A percentile compares a stretch with the other conserved stretches of the same genome.
Conservation (phyloP, 257 asterid genomes). For the Solanum peruvianum region DNA sequence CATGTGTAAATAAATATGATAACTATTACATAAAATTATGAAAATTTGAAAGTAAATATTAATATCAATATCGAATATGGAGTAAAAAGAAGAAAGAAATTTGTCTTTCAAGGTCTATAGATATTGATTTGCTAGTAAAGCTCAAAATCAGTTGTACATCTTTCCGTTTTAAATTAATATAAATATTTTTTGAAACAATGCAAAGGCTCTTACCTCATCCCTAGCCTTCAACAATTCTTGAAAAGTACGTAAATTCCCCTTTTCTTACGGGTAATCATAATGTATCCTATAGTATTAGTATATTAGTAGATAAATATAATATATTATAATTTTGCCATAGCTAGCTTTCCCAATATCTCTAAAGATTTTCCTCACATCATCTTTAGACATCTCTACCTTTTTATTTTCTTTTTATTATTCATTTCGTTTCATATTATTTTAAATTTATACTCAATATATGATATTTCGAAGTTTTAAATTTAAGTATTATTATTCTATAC, state of each 20-base stretch:
- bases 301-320: neutral
- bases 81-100: neutral
- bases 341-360: constrained; percentile 38
- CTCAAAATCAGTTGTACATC: constrained; percentile 12
- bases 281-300: constrained; percentile 4
- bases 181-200: constrained; percentile 5
- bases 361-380: constrained; percentile 38
- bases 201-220: constrained; percentile 42
- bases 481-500: no score
- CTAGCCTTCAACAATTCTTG: neutral
- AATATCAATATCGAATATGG: neutral
- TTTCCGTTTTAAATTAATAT: neutral
- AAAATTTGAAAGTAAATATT: neutral
- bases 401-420: neutral
- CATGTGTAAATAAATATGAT: no score
- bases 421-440: no score
- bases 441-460: no score
- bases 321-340: neutral
- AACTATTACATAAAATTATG: no score
- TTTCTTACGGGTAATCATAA: constrained; percentile 45
- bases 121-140: constrained; percentile 36
- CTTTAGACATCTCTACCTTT: constrained; percentile 4
- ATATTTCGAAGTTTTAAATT: fast-evolving
- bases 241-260: neutral
- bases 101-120: constrained; percentile 4